Conservation (phyloP, 2,329 filamentous ascomycete genomes). For the Cercospora janseana region DNA sequence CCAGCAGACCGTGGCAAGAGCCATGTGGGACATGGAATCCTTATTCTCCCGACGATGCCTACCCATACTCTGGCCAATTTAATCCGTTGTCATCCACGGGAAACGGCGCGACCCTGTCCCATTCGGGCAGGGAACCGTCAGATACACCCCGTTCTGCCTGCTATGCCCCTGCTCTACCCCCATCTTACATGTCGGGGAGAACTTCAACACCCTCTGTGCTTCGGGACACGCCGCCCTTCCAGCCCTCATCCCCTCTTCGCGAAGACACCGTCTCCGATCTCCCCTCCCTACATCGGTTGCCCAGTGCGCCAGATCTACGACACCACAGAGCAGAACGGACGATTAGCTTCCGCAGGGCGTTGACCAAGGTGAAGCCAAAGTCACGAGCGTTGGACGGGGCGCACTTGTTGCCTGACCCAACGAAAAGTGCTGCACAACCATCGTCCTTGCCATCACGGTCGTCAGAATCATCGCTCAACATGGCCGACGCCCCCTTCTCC, state of each 20-base stretch:
- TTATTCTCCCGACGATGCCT: slow-evolving; percentile 25
- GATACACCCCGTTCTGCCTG: slow-evolving; percentile 44
- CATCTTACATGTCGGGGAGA: slow-evolving; percentile 46
- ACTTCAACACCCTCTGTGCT: slow-evolving; percentile 47
- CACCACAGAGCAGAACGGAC: slow-evolving; percentile 9
- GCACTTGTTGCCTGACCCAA: slow-evolving; percentile 42
- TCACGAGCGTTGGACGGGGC: slow-evolving; percentile 41
- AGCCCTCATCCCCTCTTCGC: slow-evolving; percentile 36
- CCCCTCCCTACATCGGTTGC: slow-evolving; percentile 18
- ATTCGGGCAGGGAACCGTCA: slow-evolving; percentile 35
- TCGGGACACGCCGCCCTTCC: slow-evolving; percentile 44
- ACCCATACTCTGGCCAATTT: slow-evolving; percentile 20
- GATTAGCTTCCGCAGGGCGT: slow-evolving; percentile 21
- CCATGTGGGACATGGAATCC: slow-evolving; percentile 17
- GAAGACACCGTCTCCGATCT: slow-evolving; percentile 24
- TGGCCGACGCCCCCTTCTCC: slow-evolving; percentile 35
- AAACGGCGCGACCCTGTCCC: slow-evolving; percentile 18
- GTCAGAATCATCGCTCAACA: slow-evolving; percentile 42
- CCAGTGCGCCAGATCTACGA: slow-evolving; percentile 10
- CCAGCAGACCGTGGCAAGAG: background rate
- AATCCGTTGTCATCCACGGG: slow-evolving; percentile 13
- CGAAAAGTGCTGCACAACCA: slow-evolving; percentile 23
- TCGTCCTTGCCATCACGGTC: slow-evolving; percentile 42
- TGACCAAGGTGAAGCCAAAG: slow-evolving; percentile 7
- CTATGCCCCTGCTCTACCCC: slow-evolving; percentile 44